phyloP scores from a whole-genome alignment of 2,329 filamentous ascomycete genomes.

The Thelonectria blattea region DNA sequence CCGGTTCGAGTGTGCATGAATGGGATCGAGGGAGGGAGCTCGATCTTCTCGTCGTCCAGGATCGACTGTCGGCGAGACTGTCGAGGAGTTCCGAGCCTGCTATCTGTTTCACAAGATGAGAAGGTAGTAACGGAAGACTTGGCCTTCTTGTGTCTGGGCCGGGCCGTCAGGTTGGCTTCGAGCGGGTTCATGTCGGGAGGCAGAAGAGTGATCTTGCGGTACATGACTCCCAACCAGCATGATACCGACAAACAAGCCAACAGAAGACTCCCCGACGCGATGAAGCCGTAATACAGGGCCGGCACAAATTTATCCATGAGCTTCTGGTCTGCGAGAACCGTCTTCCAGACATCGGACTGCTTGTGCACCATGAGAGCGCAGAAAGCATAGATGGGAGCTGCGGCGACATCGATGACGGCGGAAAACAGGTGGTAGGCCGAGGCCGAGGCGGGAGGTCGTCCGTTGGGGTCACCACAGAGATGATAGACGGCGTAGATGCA shows the following conservation, averaged over 20 bases:
- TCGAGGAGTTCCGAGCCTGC: conserved; percentile 60
- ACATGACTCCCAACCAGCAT: conserved; percentile 76
- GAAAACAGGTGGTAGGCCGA: conserved; percentile 91
- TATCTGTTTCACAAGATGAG: conserved; percentile 57
- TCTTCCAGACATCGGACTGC: conserved; percentile 65
- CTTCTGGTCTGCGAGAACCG: conserved; percentile 64
- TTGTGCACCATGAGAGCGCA: conserved; percentile 55
- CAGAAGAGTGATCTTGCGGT: conserved; percentile 80
- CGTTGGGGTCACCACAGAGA: conserved; percentile 71
- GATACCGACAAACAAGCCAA: conserved; percentile 72
- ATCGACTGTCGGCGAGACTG: conserved; percentile 52
- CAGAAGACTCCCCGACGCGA: conserved; percentile 71
- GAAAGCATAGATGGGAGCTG: conserved; percentile 63
- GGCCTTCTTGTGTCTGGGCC: conserved; percentile 75
- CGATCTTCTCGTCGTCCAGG: conserved; percentile 52
- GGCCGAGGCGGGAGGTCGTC: conserved; percentile 77
- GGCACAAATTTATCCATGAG: conserved; percentile 67
- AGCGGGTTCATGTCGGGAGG: conserved; percentile 96
- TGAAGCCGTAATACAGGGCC: conserved; percentile 71
- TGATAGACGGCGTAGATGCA: conserved; percentile 83
- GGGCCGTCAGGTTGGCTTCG: conserved; percentile 82
- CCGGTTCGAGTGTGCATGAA: conserved; percentile 79
- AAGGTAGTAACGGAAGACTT: conserved; percentile 61
- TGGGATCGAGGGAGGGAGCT: conserved; percentile 65
- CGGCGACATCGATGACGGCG: conserved; percentile 68